Evolutionary conservation across 2,329 filamentous ascomycete genomes (phyloP).

Genomic region (Emmonsiellopsis sp.): DNA sequence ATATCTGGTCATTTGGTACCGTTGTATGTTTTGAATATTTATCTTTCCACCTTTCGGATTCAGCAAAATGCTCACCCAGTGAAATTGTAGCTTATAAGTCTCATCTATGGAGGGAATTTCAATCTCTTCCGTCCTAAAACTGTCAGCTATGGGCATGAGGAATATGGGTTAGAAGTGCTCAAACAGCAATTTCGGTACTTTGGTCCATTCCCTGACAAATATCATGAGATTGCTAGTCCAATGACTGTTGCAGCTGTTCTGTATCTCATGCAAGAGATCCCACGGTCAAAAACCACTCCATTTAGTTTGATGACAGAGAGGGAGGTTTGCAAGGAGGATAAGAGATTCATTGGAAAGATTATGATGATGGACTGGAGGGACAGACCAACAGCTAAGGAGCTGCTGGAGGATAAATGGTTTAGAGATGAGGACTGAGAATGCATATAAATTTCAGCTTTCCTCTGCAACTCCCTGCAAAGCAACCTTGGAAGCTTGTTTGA

Average conservation of each 20-base stretch:
- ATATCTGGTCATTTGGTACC: constrained; percentile 17
- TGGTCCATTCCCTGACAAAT: constrained; percentile 14
- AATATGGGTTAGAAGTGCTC: constrained; percentile 14
- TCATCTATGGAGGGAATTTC: constrained; percentile 14
- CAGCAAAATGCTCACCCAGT: background rate
- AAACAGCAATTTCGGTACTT: constrained; percentile 15
- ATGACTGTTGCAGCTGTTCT: constrained; percentile 7
- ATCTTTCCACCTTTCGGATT: background rate
- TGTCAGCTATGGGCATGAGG: constrained; percentile 14
- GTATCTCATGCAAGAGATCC: constrained; percentile 9
- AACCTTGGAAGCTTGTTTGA: too few relatives aligned
- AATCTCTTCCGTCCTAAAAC: constrained; percentile 12
- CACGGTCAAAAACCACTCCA: constrained; percentile 5
- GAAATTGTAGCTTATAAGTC: constrained; percentile 11
- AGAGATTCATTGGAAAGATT: constrained; percentile 9
- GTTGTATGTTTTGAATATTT: background rate
- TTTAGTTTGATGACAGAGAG: constrained; percentile 6
- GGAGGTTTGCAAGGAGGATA: background rate
- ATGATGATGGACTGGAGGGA: constrained; percentile 2
- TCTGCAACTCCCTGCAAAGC: too few relatives aligned
- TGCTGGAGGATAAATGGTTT: too few relatives aligned
- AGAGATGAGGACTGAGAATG: too few relatives aligned
- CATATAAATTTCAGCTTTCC: too few relatives aligned
- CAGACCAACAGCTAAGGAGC: too few relatives aligned
- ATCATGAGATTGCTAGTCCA: constrained; percentile 6